Base-by-base conservation (phyloP, 306 rosid genomes). In the Trifolium repens region DNA sequence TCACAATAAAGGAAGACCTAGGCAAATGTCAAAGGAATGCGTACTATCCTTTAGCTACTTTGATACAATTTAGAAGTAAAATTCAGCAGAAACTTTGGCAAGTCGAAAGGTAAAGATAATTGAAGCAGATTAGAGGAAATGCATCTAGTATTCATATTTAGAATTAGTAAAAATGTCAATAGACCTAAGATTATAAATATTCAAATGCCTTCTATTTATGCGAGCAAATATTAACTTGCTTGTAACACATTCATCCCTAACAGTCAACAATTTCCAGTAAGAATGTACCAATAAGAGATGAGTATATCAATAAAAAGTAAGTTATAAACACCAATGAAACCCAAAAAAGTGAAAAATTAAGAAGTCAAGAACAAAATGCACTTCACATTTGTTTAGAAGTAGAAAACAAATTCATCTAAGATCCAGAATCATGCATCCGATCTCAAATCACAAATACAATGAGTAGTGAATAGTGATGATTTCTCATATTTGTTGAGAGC, bases 101-200 rank as follows among this genome's bases (percentile, higher is more conserved):
- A 67, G 47, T 67, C 22, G 15, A 44, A 66, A 42, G 64, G 75
- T 47, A 61, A 37, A 59, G 54, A 54, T 46, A 64, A 65, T 5
- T 77, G 39, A 40, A 81, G 75, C 32, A 55, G 57, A 66, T 37
- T n/a, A 43, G 19, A 57, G 72, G 39, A 75, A 79, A 67, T 40
- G 49, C 26, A 71, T 11, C 40, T 7, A 24, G 59, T 63, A 55
- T 65, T 57, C 52, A 70, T 43, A 40, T 24, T 43, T 61, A 57
- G 64, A 61, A 65, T 5, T 9, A 13, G 27, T 47, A 67, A 73
- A 82, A 69, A 64, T 53, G 35, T 55, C 44, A 26, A 22, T 62
- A 49, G 40, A 34, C 60, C 54, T 60, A 60, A 39, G 64, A 44
- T 69, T 44, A 54, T 72, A 62, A 73, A 44, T 69, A 60, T 43